Evolutionary conservation across 2,329 filamentous ascomycete genomes (phyloP), one percentile per base, ranked within the genome.

Genomic region (Ceratocystiopsis sp.): DNA sequence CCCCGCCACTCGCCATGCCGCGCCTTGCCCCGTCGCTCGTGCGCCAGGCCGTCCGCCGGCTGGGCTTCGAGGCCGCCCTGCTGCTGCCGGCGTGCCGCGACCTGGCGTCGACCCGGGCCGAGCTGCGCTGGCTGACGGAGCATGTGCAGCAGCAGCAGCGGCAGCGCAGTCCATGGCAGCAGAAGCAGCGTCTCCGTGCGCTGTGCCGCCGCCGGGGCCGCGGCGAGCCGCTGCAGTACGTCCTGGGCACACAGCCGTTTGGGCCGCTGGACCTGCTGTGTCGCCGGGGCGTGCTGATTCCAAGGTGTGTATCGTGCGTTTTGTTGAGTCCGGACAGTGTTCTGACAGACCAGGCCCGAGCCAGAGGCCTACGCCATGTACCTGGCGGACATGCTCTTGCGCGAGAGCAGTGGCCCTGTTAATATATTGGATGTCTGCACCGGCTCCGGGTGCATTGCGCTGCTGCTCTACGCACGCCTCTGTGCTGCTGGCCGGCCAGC

Each of bases 201-300:
- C 57, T 78, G 8, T 75, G 71, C 48, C 58, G 57, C 4, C 58
- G 63, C 40, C 64, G 76, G 33, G 65, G 69, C 10, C 59, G 57
- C 10, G 85, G 85, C 1, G 72, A 78, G 45, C 91, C 91, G 2
- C 61, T 98, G 33, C 91, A 96, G 58, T 96, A 96, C 56, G 69
- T 96, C 18, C 64, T 98, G 1, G 86, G 86, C 4, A 78, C 78
- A 6, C 86, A 95, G 57, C 91, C 81, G 2, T 96, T 98, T 61
- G 89, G 87, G 0, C 64, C 75, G 5, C 61, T 96, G 15, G 80
- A 94, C 37, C 80, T 98, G 38, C 62, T 69, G 43, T 95, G 87
- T 55, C 67, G 65, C 25, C 72, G 67, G 12, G 84, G 84, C 2
- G 87, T 96, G 6, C 64, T 98, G 45, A 93, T 96, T 50, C 91